Evolutionary conservation across 2,329 filamentous ascomycete species (phyloP), one percentile per base, ranked within the genome.

Genomic region (Fusarium sp.): DNA sequence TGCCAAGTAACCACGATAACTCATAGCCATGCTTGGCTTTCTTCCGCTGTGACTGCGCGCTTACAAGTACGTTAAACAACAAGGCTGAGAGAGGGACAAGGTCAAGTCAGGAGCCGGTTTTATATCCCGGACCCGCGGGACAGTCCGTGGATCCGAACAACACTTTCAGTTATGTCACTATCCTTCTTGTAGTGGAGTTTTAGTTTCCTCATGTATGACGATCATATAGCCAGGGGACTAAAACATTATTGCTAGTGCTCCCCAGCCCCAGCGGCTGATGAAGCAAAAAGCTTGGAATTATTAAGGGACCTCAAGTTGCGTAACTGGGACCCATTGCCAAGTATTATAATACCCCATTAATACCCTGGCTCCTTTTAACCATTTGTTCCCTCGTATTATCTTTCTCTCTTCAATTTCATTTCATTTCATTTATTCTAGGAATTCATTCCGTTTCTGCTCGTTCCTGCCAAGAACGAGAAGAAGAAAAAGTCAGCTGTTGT

Each of bases 271-370:
- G 23, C 21, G 13, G 45, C 45, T 27, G 25, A 47, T 47, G 49
- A 28, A 42, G 49, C 49, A 37, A 54, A 70, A 58, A 66, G 53
- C 63, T 67, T 69, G 67, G 57, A 50, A 70, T 28, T 41, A 41
- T 27, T 41, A 40, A 57, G 46, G 41, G 49, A 27, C 37, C 25
- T 41, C 28, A 12, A 37, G 50, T 54, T 59, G 59, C 68, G 55
- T 68, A 57, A 55, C 50, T 37, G 20, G 63, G 59, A 48, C 59
- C 66, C 59, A 62, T 32, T 28, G 23, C 25, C 13, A 60, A 46
- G 55, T 43, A 49, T 34, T 66, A 53, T 68, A 69, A 46, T 46
- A 49, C 42, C 16, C 37, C 40, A 37, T 28, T 18, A 43, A 37
- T 28, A 55, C 42, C 58, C 48, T 63, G 37, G n/a, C 34, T 28